Base-by-base conservation (phyloP, 1,284 basidiomycete genomes). In the Melampsora larici-populina region DNA sequence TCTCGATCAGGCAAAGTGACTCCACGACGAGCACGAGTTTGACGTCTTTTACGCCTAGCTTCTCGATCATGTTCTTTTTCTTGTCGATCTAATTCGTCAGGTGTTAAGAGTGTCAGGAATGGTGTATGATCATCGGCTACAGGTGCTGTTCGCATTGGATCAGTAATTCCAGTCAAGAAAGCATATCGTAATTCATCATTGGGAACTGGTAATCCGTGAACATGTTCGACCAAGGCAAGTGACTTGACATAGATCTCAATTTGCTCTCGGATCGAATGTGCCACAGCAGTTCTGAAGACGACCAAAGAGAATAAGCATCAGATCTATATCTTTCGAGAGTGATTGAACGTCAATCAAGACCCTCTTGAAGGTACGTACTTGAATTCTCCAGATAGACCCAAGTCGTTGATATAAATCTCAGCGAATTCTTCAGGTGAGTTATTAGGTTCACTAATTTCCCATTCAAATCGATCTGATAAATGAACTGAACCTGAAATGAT, bases 381-480 rank as follows among this genome's bases (percentile, higher is more conserved):
- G 87, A 97, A 97, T 85, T 99, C 96, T 55, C 94, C 93, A 46
- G 88, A 88, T 24, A 99, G 86, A 0, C 97, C 97, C 21, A 99
- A 86, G 81, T 99, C 97, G 31, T 88, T 88, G 2, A 90, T 87
- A 84, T 97, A 97, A 0, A 90, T 87, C 80, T 92, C 91, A 9
- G 96, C 94, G 84, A 99, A 99, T 70, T 91, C 89, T 84, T 99
- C 97, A 0, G 96, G 94, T 0, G 91, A 91, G 1, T 92, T 90
- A 67, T 87, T 86, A 48, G 88, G 86, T 80, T 91, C 91, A 81
- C 91, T 90, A 64, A 98, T 86, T 84, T 99, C 96, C 97, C 97
- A 99, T 84, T 99, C 97, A 83, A 99, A 97, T 82, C 95, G 92
- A 85, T 99, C 97, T 73, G 94, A 91, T 36, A 99, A 88, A 84